phyloP scores from a whole-genome alignment of 805 yeast species.

The Candida sphagnicola region DNA sequence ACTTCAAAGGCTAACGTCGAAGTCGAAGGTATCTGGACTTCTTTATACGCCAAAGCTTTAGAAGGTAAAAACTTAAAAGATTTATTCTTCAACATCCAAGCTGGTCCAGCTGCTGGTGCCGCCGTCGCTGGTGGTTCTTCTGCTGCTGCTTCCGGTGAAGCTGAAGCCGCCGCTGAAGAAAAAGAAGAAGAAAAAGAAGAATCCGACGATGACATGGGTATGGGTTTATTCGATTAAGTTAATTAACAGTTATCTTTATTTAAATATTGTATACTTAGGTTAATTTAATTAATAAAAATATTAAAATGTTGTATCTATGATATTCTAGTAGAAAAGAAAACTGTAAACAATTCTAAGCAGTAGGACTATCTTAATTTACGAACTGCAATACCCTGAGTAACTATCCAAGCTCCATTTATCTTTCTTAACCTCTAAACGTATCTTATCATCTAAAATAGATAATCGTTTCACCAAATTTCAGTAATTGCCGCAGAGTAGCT shows the following conservation, averaged over 20 bases:
- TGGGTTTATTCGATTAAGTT: slow-evolving; percentile 42
- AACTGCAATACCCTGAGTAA: too few relatives aligned
- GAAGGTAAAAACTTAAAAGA: slow-evolving; percentile 46
- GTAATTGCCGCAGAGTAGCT: too few relatives aligned
- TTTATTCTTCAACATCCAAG: slow-evolving; percentile 45
- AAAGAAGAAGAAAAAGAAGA: slow-evolving; percentile 33
- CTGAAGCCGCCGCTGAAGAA: slow-evolving; percentile 28
- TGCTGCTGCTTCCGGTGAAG: slow-evolving; percentile 32
- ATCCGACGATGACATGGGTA: slow-evolving; percentile 40
- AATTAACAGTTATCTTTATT: neutral
- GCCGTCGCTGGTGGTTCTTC: slow-evolving; percentile 33
- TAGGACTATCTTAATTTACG: too few relatives aligned
- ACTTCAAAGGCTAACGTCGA: slow-evolving; percentile 40
- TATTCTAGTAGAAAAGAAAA: too few relatives aligned
- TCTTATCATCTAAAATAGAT: too few relatives aligned
- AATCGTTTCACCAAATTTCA: too few relatives aligned
- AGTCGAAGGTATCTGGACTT: slow-evolving; percentile 46
- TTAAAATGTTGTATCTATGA: neutral
- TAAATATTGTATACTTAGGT: neutral
- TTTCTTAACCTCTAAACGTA: too few relatives aligned
- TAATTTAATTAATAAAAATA: neutral
- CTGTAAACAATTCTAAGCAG: too few relatives aligned
- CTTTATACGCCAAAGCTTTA: slow-evolving; percentile 45
- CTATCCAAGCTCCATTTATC: too few relatives aligned
- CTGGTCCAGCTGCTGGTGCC: slow-evolving; percentile 43